Conservation (phyloP, 495 filamentous ascomycete species). For the Lophium mytilinum region DNA sequence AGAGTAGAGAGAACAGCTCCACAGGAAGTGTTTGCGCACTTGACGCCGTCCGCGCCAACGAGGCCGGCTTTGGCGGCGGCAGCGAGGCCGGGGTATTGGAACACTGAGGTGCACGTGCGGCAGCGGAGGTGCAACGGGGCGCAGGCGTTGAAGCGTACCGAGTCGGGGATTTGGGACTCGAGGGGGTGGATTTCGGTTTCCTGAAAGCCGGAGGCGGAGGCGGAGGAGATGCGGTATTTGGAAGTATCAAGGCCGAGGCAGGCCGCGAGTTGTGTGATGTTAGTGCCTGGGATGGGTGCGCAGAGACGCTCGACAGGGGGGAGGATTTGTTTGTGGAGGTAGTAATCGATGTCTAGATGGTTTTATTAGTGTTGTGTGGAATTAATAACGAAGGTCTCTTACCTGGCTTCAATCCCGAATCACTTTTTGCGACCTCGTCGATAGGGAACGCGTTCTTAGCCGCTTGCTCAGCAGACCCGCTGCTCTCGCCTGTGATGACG, state of each 20-base stretch:
- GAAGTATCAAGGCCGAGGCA: conserved; percentile 84
- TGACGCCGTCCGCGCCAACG: conserved; percentile 58
- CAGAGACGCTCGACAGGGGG: conserved; percentile 97
- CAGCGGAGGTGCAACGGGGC: conserved; percentile 69
- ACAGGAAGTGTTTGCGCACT: conserved; percentile 58
- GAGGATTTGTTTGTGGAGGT: conserved; percentile 96
- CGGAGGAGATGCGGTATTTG: conserved; percentile 65
- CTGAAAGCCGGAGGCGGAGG: conserved; percentile 30
- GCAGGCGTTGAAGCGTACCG: conserved; percentile 72
- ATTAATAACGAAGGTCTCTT: neutral
- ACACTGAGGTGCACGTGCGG: conserved; percentile 62
- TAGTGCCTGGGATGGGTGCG: conserved; percentile 87
- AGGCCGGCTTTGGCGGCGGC: conserved; percentile 45
- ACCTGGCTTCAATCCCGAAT: conserved; percentile 56
- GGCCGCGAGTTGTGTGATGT: conserved; percentile 78
- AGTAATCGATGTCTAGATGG: conserved; percentile 74
- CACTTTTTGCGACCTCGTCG: conserved; percentile 73
- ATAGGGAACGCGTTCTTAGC: conserved; percentile 82
- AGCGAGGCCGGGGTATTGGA: conserved; percentile 67
- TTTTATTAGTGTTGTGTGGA: conserved; percentile 22
- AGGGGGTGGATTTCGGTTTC: conserved; percentile 65
- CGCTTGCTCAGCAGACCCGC: conserved; percentile 59
- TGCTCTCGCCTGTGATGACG: conserved; percentile 75
- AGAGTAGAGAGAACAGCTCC: conserved; percentile 56
- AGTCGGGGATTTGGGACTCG: conserved; percentile 88